These are phyloP conservation scores for Periconia sp. DNA, from an alignment of 2,329 filamentous ascomycete species.

Conservation along the genomic window DNA sequence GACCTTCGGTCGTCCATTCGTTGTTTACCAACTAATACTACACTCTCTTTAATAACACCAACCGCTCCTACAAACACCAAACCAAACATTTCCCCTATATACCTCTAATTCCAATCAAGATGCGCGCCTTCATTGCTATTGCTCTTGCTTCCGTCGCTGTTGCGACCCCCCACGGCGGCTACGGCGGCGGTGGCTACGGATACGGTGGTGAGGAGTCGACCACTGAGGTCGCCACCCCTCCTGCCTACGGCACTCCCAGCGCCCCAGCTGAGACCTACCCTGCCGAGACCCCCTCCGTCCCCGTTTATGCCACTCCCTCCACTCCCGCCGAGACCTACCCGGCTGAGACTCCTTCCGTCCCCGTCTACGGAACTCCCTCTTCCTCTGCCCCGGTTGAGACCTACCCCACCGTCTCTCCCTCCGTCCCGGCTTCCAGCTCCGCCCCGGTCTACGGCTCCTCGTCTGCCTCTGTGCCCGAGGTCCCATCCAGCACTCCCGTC, in stretches of 20 bases:
- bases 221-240: background rate
- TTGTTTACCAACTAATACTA: constrained; percentile 48
- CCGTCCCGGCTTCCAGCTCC: constrained; percentile 14
- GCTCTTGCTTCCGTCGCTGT: constrained; percentile 38
- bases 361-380: background rate
- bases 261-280: too few relatives aligned
- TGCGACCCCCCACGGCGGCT: constrained; percentile 37
- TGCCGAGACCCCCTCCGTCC: background rate
- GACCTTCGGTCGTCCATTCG: constrained; percentile 51
- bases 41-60: constrained; percentile 46
- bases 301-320: too few relatives aligned
- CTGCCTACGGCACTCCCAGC: constrained; percentile 1
- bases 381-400: background rate
- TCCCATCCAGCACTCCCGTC: constrained; percentile 15
- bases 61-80: constrained; percentile 23
- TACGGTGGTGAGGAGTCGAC: constrained; percentile 5
- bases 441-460: constrained; percentile 22
- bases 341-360: background rate
- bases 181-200: constrained; percentile 16
- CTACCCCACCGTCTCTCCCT: background rate
- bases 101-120: constrained; percentile 47
- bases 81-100: constrained; percentile 28
- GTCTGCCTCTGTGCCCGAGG: constrained; percentile 17
- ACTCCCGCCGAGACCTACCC: constrained; percentile 9
- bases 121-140: constrained; percentile 46